phyloP scores from a whole-genome alignment of 129 eudicot genomes.

The Pulicaria dysenterica region DNA sequence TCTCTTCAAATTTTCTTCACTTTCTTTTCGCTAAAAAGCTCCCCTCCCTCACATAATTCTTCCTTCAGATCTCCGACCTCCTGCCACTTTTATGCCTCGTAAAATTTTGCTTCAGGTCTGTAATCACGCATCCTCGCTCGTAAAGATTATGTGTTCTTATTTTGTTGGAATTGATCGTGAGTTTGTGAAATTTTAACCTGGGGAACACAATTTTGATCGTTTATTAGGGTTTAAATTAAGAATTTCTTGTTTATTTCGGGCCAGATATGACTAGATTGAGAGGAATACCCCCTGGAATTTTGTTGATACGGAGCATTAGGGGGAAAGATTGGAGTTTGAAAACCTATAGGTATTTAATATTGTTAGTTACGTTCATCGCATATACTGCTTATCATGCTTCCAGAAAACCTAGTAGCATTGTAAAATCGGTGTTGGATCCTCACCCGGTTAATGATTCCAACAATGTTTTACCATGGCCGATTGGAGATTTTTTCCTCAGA shows the following conservation, averaged over 20 bases:
- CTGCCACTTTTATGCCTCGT: background rate
- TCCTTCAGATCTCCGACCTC: background rate
- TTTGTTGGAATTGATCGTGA: too few species aligned
- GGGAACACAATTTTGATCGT: too few species aligned
- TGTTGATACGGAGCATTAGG: slow-evolving; percentile 47
- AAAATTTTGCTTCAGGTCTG: background rate
- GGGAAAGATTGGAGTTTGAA: slow-evolving; percentile 70
- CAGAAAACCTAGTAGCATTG: slow-evolving; percentile 84
- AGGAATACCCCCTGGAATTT: slow-evolving; percentile 63
- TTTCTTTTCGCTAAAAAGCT: slow-evolving; percentile 17
- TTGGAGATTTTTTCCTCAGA: slow-evolving; percentile 53
- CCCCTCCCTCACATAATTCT: slow-evolving; percentile 7
- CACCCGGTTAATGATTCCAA: background rate
- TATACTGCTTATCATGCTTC: slow-evolving; percentile 87
- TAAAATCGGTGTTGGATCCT: slow-evolving; percentile 76
- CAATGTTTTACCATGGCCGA: slow-evolving; percentile 54
- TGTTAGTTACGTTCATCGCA: slow-evolving; percentile 77
- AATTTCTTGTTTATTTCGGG: background rate
- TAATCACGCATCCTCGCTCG: background rate
- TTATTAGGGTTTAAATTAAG: too few species aligned
- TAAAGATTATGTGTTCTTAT: too few species aligned
- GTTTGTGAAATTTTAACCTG: too few species aligned
- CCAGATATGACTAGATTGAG: slow-evolving; percentile 24
- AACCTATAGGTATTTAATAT: slow-evolving; percentile 63
- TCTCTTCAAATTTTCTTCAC: too few species aligned